These are phyloP conservation scores for Chaetomiaceae sp. DNA, from an alignment of 2,329 filamentous ascomycete genomes.

Conservation along the genomic window DNA sequence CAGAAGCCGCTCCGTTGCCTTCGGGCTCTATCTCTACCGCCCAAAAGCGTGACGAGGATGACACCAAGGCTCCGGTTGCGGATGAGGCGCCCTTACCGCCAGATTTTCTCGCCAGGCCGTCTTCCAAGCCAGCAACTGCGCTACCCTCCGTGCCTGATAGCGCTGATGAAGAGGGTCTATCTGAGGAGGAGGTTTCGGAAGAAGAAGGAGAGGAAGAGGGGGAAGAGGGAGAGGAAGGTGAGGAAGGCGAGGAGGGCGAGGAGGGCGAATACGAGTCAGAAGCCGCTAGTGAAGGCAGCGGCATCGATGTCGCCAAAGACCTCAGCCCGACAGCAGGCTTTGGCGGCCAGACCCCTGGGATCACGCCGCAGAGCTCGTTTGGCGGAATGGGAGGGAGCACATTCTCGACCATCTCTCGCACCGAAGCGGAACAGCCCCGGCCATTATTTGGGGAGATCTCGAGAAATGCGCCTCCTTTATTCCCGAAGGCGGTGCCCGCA, in stretches of 20 bases:
- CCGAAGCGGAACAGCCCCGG: conserved; percentile 38
- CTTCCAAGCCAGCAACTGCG: conserved; percentile 17
- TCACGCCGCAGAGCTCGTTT: conserved; percentile 56
- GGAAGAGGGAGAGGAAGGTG: conserved; percentile 37
- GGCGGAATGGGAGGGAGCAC: conserved; percentile 40
- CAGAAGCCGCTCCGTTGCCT: conserved; percentile 28
- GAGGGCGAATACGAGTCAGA: conserved; percentile 46
- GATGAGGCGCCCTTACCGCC: conserved; percentile 26
- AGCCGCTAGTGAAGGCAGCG: conserved; percentile 48
- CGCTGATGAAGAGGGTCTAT: conserved; percentile 25
- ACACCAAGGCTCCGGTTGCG: conserved; percentile 7
- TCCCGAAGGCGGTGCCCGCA: conserved; percentile 43
- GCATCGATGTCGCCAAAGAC: conserved; percentile 59
- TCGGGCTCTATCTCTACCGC: conserved; percentile 31
- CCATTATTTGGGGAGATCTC: conserved; percentile 51
- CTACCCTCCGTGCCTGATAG: conserved; percentile 34
- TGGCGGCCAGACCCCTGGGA: conserved; percentile 42
- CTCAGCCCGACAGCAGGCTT: conserved; percentile 43
- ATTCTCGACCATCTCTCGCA: conserved; percentile 42
- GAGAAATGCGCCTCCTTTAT: conserved; percentile 41
- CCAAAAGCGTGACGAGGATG: conserved; percentile 22
- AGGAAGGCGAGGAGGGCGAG: conserved; percentile 38
- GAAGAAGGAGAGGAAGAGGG: conserved; percentile 29
- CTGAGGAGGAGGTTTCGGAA: conserved; percentile 32
- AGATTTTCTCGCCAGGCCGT: conserved; percentile 26